These are phyloP conservation scores for Bretziella fagacearum DNA, from an alignment of 2,329 filamentous ascomycete species.

Conservation along the genomic window DNA sequence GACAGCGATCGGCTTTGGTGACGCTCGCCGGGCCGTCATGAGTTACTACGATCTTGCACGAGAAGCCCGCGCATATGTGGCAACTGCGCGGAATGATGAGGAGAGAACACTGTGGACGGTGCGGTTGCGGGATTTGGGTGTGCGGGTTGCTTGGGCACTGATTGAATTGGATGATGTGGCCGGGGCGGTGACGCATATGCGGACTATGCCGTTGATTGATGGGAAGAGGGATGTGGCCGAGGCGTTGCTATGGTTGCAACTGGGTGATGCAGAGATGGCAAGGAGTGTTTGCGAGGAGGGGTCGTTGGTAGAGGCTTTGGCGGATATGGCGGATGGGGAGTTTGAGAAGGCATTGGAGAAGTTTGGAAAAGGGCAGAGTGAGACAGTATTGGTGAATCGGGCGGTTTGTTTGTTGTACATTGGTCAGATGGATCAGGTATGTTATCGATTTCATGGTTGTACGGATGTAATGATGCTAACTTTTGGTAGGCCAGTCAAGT, in stretches of 20 bases:
- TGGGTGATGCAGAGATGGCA: slow-evolving; percentile 61
- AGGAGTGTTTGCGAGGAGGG: slow-evolving; percentile 26
- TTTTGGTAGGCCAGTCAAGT: slow-evolving; percentile 40
- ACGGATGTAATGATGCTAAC: background rate
- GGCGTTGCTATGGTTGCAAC: slow-evolving; percentile 56
- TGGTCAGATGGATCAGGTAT: slow-evolving; percentile 55
- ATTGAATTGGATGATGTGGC: slow-evolving; percentile 79
- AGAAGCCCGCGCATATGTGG: slow-evolving; percentile 51
- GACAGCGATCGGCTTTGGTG: slow-evolving; percentile 71
- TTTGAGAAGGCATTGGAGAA: slow-evolving; percentile 33
- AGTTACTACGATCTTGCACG: slow-evolving; percentile 76
- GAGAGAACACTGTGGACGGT: slow-evolving; percentile 50
- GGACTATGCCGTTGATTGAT: slow-evolving; percentile 32
- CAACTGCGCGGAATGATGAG: slow-evolving; percentile 29
- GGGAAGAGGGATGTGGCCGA: slow-evolving; percentile 30
- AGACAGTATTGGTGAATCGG: slow-evolving; percentile 64
- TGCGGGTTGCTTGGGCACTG: slow-evolving; percentile 47
- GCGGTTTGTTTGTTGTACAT: slow-evolving; percentile 74
- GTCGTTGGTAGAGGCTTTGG: slow-evolving; percentile 46
- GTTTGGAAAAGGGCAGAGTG: slow-evolving; percentile 29
- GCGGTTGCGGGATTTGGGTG: slow-evolving; percentile 58
- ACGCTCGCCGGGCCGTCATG: slow-evolving; percentile 70
- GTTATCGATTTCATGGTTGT: slow-evolving; percentile 15
- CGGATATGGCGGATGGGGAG: slow-evolving; percentile 62
- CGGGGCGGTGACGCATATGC: slow-evolving; percentile 59